Conservation (phyloP, 2,329 filamentous ascomycete genomes). For the Biscogniauxia mediterranea region DNA sequence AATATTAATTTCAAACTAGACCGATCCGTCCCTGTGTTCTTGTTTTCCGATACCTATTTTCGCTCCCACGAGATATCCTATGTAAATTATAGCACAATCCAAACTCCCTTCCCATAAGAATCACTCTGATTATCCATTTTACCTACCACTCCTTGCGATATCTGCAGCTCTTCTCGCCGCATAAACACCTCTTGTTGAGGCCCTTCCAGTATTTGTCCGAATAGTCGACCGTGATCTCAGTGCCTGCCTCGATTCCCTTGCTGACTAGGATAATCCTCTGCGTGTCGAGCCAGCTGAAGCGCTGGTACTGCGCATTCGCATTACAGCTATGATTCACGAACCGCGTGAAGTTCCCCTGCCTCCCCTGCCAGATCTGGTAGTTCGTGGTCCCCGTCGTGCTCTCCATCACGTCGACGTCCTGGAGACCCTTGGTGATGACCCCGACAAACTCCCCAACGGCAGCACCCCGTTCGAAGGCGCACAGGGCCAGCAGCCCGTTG, state of each 20-base stretch:
- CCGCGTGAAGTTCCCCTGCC: conserved; percentile 54
- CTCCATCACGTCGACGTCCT: conserved; percentile 55
- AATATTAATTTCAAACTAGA: too few relatives aligned
- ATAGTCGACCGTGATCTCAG: conserved; percentile 58
- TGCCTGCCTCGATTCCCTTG: conserved; percentile 51
- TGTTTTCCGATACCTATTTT: too few relatives aligned
- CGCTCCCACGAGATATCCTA: not conserved
- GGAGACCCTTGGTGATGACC: conserved; percentile 50
- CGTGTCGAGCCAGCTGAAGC: conserved; percentile 54
- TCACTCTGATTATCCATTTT: not conserved
- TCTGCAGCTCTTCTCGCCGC: conserved; percentile 51
- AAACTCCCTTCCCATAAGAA: not conserved
- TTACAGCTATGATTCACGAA: conserved; percentile 60
- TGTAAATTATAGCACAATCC: not conserved
- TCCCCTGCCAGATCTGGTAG: conserved; percentile 59
- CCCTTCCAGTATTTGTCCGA: conserved; percentile 57
- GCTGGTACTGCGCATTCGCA: conserved; percentile 55
- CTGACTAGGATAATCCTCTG: conserved; percentile 56
- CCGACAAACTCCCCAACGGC: conserved; percentile 57
- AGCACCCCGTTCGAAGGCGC: conserved; percentile 49
- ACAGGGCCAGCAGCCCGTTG: conserved; percentile 49
- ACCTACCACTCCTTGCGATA: conserved; percentile 29
- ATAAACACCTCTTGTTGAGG: conserved; percentile 54
- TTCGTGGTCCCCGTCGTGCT: conserved; percentile 35
- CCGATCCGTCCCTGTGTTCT: too few relatives aligned